phyloP scores from a whole-genome alignment of 176 grass and related monocot species.

The Aegilops sharonensis region DNA sequence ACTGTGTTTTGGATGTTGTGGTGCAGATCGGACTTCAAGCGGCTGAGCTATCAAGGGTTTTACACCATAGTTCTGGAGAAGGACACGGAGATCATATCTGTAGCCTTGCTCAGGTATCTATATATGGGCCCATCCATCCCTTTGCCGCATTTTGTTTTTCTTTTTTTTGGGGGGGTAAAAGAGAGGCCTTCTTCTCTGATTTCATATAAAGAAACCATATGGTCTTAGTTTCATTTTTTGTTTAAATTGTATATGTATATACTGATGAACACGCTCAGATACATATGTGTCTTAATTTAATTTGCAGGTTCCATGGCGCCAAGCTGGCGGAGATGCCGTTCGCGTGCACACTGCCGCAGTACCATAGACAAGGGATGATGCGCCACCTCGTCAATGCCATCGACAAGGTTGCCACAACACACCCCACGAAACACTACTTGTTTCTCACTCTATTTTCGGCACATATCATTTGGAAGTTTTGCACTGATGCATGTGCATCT shows the following conservation, averaged over 20 bases:
- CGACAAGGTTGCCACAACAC: constrained; percentile 43
- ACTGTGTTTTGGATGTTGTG: background rate
- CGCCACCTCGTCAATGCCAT: constrained; percentile 50
- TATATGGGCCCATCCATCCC: too few relatives aligned
- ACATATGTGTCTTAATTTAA: background rate
- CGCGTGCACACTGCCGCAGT: constrained; percentile 57
- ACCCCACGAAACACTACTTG: too few relatives aligned
- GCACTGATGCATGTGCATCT: background rate
- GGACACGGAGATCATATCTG: constrained; percentile 66
- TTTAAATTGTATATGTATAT: too few relatives aligned
- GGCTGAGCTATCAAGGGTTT: constrained; percentile 68
- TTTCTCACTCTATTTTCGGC: background rate
- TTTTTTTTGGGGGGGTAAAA: too few relatives aligned
- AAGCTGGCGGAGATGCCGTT: constrained; percentile 85
- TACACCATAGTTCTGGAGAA: constrained; percentile 71
- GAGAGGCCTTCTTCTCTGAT: too few relatives aligned
- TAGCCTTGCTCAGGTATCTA: constrained; percentile 59
- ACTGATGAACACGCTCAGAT: background rate
- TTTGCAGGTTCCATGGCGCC: constrained; percentile 62
- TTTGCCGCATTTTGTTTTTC: too few relatives aligned
- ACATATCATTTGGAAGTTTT: background rate
- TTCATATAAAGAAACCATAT: too few relatives aligned
- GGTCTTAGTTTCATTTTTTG: too few relatives aligned
- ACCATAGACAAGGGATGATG: constrained; percentile 80
- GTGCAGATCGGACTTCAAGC: constrained; percentile 66